phyloP scores from a whole-genome alignment of 805 yeast species.

The Candida easanensis region DNA sequence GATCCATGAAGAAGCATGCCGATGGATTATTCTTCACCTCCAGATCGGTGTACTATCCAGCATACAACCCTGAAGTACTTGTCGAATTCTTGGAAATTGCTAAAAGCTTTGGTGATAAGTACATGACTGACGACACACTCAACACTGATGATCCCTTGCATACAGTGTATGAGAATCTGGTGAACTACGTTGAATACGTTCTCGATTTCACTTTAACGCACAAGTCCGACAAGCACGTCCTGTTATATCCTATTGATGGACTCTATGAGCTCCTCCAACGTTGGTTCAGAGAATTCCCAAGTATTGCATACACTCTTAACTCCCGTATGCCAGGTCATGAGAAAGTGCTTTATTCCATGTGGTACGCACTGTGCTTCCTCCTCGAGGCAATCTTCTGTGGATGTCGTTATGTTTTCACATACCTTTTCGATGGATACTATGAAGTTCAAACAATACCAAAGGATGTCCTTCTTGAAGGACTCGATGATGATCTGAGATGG shows the following conservation, averaged over 20 bases:
- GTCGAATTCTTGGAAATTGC: slow-evolving; percentile 19
- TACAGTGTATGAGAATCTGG: slow-evolving; percentile 6
- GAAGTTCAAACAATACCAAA: slow-evolving; percentile 13
- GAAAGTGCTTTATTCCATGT: slow-evolving; percentile 20
- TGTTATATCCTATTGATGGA: slow-evolving; percentile 20
- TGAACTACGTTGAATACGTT: slow-evolving; percentile 7
- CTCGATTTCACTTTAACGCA: slow-evolving; percentile 11
- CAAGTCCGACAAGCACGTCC: slow-evolving; percentile 10
- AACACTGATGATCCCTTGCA: not conserved
- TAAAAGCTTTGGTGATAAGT: slow-evolving; percentile 18
- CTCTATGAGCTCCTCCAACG: slow-evolving; percentile 12
- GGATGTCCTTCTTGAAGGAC: slow-evolving; percentile 3
- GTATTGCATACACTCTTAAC: slow-evolving; percentile 16
- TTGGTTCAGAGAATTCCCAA: slow-evolving; percentile 21
- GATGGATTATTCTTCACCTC: slow-evolving; percentile 21
- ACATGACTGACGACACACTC: slow-evolving; percentile 11
- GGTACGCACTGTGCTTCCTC: slow-evolving; percentile 17
- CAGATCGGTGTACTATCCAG: slow-evolving; percentile 21
- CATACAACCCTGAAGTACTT: slow-evolving; percentile 17
- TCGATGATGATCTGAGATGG: slow-evolving; percentile 10
- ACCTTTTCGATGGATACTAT: slow-evolving; percentile 22
- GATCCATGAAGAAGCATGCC: slow-evolving; percentile 14
- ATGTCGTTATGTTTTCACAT: slow-evolving; percentile 22
- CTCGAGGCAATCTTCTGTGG: slow-evolving; percentile 19
- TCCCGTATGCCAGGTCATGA: slow-evolving; percentile 9